These are phyloP conservation scores for Setomelanomma holmii DNA, from an alignment of 2,329 filamentous ascomycete species.

Conservation along the genomic window DNA sequence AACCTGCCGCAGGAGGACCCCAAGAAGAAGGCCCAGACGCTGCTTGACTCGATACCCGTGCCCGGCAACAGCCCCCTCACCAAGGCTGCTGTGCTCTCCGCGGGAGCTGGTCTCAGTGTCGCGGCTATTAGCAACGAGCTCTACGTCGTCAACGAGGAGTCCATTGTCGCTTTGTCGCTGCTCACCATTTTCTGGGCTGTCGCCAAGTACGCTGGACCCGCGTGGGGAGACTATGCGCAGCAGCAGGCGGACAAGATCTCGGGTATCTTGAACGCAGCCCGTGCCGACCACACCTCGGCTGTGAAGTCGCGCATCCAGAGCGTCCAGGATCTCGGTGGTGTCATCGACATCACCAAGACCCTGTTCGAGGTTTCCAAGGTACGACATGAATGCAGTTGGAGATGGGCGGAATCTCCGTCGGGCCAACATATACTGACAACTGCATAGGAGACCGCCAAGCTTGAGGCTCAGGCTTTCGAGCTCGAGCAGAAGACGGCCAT, in stretches of 20 bases:
- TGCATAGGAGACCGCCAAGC: constrained; percentile 87
- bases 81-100: constrained; percentile 97
- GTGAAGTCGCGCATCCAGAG: constrained; percentile 94
- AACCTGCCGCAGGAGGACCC: constrained; percentile 85
- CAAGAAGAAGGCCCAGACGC: constrained; percentile 95
- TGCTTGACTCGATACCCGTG: constrained; percentile 90
- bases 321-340: constrained; percentile 91
- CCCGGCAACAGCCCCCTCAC: constrained; percentile 91
- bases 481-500: constrained; percentile 95
- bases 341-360: constrained; percentile 95
- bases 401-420: constrained; percentile 23
- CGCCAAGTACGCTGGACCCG: constrained; percentile 91
- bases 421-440: constrained; percentile 34
- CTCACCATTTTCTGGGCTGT: constrained; percentile 91
- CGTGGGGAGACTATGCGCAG: constrained; percentile 92
- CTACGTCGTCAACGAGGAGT: constrained; percentile 99
- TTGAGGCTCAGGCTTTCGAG: constrained; percentile 96
- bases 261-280: constrained; percentile 91
- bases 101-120: constrained; percentile 85
- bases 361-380: constrained; percentile 99
- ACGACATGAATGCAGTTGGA: constrained; percentile 39
- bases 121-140: constrained; percentile 99
- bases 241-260: constrained; percentile 90
- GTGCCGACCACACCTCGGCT: constrained; percentile 92
- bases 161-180: constrained; percentile 90